Evolutionary conservation across 495 filamentous ascomycete species (phyloP), one percentile per base, ranked within the genome.

Genomic region (Lineolata rhizophorae): DNA sequence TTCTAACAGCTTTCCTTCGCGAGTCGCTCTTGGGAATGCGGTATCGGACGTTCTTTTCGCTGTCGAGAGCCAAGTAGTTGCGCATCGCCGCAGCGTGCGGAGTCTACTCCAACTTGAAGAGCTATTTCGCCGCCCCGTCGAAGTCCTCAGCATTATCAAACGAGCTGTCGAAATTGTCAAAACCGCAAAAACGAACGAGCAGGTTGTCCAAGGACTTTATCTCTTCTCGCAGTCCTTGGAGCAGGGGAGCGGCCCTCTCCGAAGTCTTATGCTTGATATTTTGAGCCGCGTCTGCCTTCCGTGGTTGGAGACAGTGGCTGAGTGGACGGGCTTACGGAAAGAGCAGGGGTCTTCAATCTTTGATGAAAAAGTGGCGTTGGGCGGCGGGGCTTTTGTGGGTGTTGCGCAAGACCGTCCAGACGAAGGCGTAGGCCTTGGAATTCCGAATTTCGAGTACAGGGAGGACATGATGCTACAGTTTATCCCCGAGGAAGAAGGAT

Each of bases 291-390:
- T 76, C 0, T 68, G 68, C 6, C 42, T 47, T 21, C 75, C 85
- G 2, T 93, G 78, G 72, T 58, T 77, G 22, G 62, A 69, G 12
- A 65, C 73, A 30, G 54, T 77, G 2, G 68, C 76, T 27, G 64
- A 70, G 32, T 92, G 81, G 79, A 62, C 84, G 35, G 83, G 83
- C 0, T 56, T 87, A 6, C 64, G 56, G 29, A 10, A 58, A 57
- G 34, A 52, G 38, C 21, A 52, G 40, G 15, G 52, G 50, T 18
- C 85, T 81, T n/a, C n/a, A n/a, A n/a, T n/a, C n/a, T n/a, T n/a
- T n/a, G n/a, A n/a, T n/a, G n/a, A n/a, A n/a, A n/a, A n/a, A n/a
- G n/a, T n/a, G n/a, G n/a, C n/a, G n/a, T n/a, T n/a, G n/a, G n/a
- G n/a, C n/a, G n/a, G n/a, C n/a, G n/a, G n/a, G n/a, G n/a, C n/a